Conservation (phyloP, 768 basidiomycete genomes). For the Coprinopsis sp. region DNA sequence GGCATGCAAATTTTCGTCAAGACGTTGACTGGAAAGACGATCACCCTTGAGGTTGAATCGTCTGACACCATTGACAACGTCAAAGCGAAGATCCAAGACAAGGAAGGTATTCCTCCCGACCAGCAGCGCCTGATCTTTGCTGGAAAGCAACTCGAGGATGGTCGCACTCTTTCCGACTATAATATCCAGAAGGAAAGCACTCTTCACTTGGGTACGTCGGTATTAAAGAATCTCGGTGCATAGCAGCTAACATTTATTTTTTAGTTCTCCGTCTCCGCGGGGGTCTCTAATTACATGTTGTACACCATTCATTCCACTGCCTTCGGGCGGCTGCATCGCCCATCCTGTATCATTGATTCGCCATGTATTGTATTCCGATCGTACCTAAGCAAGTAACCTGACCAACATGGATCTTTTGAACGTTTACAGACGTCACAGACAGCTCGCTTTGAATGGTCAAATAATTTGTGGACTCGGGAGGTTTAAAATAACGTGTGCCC, state of each 20-base stretch:
- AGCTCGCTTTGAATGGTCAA: no score
- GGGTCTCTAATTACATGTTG: slow-evolving; percentile 42
- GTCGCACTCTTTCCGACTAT: slow-evolving; percentile 73
- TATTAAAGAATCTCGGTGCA: background rate
- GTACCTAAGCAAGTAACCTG: no score
- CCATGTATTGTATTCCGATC: no score
- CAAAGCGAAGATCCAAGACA: slow-evolving; percentile 76
- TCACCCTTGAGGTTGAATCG: slow-evolving; percentile 71
- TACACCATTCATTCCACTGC: slow-evolving; percentile 16
- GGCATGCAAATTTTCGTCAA: slow-evolving; percentile 73
- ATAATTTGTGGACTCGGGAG: no score
- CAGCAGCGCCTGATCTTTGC: slow-evolving; percentile 79
- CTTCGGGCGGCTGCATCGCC: background rate
- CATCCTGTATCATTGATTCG: background rate
- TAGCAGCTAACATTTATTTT: background rate
- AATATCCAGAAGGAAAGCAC: slow-evolving; percentile 76
- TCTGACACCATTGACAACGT: slow-evolving; percentile 76
- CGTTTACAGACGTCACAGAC: no score
- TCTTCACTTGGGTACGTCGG: slow-evolving; percentile 45
- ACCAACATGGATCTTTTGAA: no score
- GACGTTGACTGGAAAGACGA: slow-evolving; percentile 71
- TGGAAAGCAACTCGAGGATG: slow-evolving; percentile 76
- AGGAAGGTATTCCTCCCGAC: slow-evolving; percentile 76
- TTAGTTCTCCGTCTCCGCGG: slow-evolving; percentile 74
- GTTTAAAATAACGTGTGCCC: no score